Evolutionary conservation across 2,329 filamentous ascomycete genomes (phyloP), one percentile per base, ranked within the genome.

Genomic region (Botrytis paeoniae): DNA sequence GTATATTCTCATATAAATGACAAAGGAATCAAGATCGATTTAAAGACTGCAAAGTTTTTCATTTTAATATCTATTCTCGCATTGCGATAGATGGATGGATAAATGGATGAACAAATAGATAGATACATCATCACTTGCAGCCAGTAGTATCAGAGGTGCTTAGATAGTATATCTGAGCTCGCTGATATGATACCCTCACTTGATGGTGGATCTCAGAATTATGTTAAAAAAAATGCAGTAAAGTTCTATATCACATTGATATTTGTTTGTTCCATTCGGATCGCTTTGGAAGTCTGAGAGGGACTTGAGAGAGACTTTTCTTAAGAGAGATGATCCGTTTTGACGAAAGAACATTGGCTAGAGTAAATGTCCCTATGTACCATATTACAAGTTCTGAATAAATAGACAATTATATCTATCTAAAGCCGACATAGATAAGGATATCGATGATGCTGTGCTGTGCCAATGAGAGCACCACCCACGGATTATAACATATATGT

Each of bases 401-500:
- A 25, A n/a, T 14, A n/a, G 4, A 25, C 48, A n/a, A 14, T 14
- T 6, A 4, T 3, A 14, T 14, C 4, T 4, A 51, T 51, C 22
- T 14, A n/a, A 14, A 51, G 4, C 12, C 22, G 2, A 51, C 6
- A 7, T n/a, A n/a, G 48, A 54, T 54, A 25, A 5, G n/a, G 5
- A n/a, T n/a, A n/a, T 16, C 5, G 25, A 54, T 54, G 48, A n/a
- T 54, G 12, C 25, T 54, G 6, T 54, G 2, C 25, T n/a, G n/a
- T n/a, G n/a, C n/a, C n/a, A n/a, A n/a, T n/a, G n/a, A n/a, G n/a
- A n/a, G n/a, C n/a, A n/a, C n/a, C n/a, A n/a, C n/a, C n/a, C n/a
- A n/a, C n/a, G n/a, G n/a, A n/a, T n/a, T n/a, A 2, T 32, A 1
- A 8, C 29, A 54, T 29, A 22, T n/a, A 4, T 0, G 0, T 3